Conservation (phyloP, 305 asterid species). For the Fraxinus greggii region DNA sequence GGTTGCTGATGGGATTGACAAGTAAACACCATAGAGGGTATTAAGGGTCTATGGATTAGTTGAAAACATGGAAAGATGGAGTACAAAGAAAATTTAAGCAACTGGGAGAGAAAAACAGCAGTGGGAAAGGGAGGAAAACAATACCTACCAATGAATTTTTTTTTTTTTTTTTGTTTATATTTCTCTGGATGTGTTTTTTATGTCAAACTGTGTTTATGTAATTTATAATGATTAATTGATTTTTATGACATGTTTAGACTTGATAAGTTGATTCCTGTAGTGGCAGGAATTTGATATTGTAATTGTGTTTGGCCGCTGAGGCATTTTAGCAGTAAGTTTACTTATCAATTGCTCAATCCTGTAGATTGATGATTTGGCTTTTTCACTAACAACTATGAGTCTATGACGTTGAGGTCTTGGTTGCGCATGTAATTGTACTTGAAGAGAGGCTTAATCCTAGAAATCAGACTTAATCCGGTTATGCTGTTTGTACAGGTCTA, state of each 20-base stretch:
- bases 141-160: neutral
- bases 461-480: neutral
- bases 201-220: neutral
- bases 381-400: neutral
- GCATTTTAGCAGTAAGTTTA: neutral
- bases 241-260: neutral
- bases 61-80: neutral
- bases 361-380: neutral
- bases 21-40: neutral
- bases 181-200: neutral
- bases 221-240: neutral
- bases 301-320: neutral
- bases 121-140: neutral
- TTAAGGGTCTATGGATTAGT: neutral
- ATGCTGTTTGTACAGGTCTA: neutral
- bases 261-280: neutral
- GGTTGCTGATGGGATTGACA: constrained; percentile 1
- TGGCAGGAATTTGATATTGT: neutral
- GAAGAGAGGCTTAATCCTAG: neutral
- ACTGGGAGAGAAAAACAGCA: neutral
- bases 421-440: neutral
- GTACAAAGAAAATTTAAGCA: neutral
- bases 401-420: neutral
- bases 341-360: neutral
- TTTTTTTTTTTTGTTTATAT: neutral